phyloP scores from a whole-genome alignment of 2,329 filamentous ascomycete species.

The Monilinia laxa region DNA sequence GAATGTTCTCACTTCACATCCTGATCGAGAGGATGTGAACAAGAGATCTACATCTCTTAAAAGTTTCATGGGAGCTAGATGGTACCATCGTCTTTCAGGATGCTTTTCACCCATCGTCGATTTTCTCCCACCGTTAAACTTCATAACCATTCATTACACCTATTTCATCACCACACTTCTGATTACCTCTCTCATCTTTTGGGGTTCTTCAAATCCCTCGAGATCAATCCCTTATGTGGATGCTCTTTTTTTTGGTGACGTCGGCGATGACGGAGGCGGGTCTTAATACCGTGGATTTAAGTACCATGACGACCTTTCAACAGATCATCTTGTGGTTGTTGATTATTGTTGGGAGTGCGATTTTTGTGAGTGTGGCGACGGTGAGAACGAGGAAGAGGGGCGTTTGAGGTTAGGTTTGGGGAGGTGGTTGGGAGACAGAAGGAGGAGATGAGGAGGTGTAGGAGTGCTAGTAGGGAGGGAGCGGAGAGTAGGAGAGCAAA shows the following conservation, averaged over 20 bases:
- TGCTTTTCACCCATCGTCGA: background rate
- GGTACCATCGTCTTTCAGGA: background rate
- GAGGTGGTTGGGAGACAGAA: constrained; percentile 13
- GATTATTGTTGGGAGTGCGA: constrained; percentile 64
- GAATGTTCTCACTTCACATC: background rate
- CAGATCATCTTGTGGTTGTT: constrained; percentile 64
- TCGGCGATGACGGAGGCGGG: constrained; percentile 68
- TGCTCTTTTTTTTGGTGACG: constrained; percentile 65
- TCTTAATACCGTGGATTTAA: constrained; percentile 66
- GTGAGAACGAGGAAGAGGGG: constrained; percentile 58
- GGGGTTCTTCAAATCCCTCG: constrained; percentile 52
- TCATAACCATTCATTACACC: constrained; percentile 63
- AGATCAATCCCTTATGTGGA: constrained; percentile 59
- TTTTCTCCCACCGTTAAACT: constrained; percentile 49
- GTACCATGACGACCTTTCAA: constrained; percentile 64
- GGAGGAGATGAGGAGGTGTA: constrained; percentile 2
- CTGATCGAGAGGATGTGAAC: background rate
- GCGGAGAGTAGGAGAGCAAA: background rate
- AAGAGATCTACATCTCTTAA: constrained; percentile 4
- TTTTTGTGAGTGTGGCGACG: constrained; percentile 66
- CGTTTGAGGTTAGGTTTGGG: constrained; percentile 62
- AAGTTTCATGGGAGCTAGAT: constrained; percentile 5
- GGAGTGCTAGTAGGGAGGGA: background rate
- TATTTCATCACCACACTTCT: constrained; percentile 62
- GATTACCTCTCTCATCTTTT: constrained; percentile 60